These are phyloP conservation scores for Hansfordia pulvinata DNA, from an alignment of 2,329 filamentous ascomycete genomes.

Conservation along the genomic window DNA sequence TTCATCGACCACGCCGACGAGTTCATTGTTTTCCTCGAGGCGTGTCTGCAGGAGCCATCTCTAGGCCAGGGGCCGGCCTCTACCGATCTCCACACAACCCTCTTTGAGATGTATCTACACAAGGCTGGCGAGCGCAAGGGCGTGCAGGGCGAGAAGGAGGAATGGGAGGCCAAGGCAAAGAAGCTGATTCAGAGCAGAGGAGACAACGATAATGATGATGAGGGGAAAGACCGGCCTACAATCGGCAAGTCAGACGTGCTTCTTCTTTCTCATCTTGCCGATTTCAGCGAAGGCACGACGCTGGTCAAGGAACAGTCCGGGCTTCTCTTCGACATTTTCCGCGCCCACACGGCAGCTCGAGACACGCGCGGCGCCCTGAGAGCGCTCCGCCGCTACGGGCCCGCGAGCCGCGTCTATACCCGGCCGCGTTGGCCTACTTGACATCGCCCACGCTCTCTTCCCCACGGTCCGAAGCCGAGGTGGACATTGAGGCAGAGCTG, in stretches of 20 bases:
- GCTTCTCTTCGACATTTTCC: slow-evolving; percentile 87
- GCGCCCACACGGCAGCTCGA: slow-evolving; percentile 83
- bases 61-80: too few species aligned
- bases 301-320: slow-evolving; percentile 90
- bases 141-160: slow-evolving; percentile 45
- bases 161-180: slow-evolving; percentile 88
- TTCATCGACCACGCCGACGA: slow-evolving; percentile 90
- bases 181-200: too few species aligned
- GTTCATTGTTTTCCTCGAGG: slow-evolving; percentile 87
- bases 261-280: slow-evolving; percentile 78
- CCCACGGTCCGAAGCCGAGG: slow-evolving; percentile 59
- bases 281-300: slow-evolving; percentile 81
- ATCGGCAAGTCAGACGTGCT: slow-evolving; percentile 95
- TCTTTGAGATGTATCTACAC: slow-evolving; percentile 97
- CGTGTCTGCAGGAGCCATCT: slow-evolving; percentile 70
- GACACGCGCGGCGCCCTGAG: slow-evolving; percentile 86
- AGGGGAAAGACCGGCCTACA: slow-evolving; percentile 62
- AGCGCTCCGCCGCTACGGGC: slow-evolving; percentile 82
- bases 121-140: slow-evolving; percentile 68
- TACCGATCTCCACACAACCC: slow-evolving; percentile 79
- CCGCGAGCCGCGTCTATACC: slow-evolving; percentile 82
- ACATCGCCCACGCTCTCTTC: too few species aligned
- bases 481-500: slow-evolving; percentile 80
- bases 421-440: slow-evolving; percentile 85
- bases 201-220: too few species aligned